phyloP scores from a whole-genome alignment of 2,329 filamentous ascomycete genomes.

The Hymenoscyphus repandus region DNA sequence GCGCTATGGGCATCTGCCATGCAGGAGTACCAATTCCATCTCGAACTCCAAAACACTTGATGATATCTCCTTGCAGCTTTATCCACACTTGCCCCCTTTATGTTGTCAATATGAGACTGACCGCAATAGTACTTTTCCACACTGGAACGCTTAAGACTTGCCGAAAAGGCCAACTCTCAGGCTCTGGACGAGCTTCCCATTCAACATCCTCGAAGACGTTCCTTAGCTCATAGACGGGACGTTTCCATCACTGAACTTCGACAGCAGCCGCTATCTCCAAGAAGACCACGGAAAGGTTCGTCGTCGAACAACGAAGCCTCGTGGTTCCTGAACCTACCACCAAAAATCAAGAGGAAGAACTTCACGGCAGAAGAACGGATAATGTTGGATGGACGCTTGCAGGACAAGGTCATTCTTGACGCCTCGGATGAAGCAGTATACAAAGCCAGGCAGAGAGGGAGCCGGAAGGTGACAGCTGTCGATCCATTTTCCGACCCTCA shows the following conservation, averaged over 20 bases:
- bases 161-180: constrained; percentile 40
- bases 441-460: constrained; percentile 39
- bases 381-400: constrained; percentile 48
- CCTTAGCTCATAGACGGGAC: constrained; percentile 26
- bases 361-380: constrained; percentile 69
- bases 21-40: constrained; percentile 3
- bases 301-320: constrained; percentile 52
- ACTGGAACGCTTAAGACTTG: constrained; percentile 64
- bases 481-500: not conserved
- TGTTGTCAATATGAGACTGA: not conserved
- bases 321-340: constrained; percentile 66
- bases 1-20: constrained; percentile 13
- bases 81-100: not conserved
- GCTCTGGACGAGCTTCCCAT: constrained; percentile 28
- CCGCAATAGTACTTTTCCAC: constrained; percentile 64
- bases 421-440: constrained; percentile 53
- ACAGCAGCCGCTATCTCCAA: constrained; percentile 22
- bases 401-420: constrained; percentile 49
- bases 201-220: constrained; percentile 21
- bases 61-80: not conserved
- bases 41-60: constrained; percentile 5
- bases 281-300: constrained; percentile 27
- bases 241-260: constrained; percentile 23
- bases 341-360: constrained; percentile 65
- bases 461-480: constrained; percentile 30